phyloP scores from a whole-genome alignment of 768 basidiomycete genomes.

The Boletus coccyginus region DNA sequence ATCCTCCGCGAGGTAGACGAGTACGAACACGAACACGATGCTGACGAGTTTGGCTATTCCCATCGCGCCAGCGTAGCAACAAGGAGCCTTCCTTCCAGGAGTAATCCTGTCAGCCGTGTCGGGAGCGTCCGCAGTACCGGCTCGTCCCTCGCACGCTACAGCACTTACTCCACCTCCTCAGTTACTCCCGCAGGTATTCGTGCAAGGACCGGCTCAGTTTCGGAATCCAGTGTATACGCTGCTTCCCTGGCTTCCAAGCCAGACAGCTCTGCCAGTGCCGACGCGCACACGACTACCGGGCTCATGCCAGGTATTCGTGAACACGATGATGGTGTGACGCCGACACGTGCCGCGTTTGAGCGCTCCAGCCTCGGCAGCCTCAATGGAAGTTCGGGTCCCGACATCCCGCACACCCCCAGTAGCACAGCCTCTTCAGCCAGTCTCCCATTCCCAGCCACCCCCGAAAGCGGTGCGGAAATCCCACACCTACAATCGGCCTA shows the following conservation, averaged over 20 bases:
- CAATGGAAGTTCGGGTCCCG: conserved; percentile 13
- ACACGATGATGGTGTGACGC: conserved; percentile 28
- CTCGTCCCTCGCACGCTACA: conserved; percentile 26
- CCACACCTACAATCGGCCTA: conserved; percentile 2
- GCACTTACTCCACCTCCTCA: conserved; percentile 22
- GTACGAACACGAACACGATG: background rate
- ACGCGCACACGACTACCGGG: background rate
- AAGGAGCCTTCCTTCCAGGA: conserved; percentile 24
- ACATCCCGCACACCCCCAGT: conserved; percentile 28
- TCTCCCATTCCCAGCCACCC: conserved; percentile 29
- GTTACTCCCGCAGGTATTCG: conserved; percentile 1
- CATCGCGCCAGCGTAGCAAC: conserved; percentile 10
- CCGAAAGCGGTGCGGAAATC: conserved; percentile 22
- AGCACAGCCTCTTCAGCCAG: conserved; percentile 32
- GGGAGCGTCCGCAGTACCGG: conserved; percentile 19
- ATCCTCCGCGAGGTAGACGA: conserved; percentile 33
- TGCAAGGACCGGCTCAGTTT: conserved; percentile 14
- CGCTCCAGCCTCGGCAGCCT: conserved; percentile 26
- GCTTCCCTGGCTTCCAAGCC: conserved; percentile 13
- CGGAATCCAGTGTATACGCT: conserved; percentile 19
- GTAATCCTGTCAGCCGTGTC: conserved; percentile 20
- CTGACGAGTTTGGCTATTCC: conserved; percentile 27
- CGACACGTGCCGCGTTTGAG: conserved; percentile 28
- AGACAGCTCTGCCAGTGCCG: background rate
- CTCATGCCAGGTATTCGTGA: conserved; percentile 31